These are phyloP conservation scores for Pterocarpus macrocarpus DNA, from an alignment of 306 rosid genomes.

Conservation along the genomic window DNA sequence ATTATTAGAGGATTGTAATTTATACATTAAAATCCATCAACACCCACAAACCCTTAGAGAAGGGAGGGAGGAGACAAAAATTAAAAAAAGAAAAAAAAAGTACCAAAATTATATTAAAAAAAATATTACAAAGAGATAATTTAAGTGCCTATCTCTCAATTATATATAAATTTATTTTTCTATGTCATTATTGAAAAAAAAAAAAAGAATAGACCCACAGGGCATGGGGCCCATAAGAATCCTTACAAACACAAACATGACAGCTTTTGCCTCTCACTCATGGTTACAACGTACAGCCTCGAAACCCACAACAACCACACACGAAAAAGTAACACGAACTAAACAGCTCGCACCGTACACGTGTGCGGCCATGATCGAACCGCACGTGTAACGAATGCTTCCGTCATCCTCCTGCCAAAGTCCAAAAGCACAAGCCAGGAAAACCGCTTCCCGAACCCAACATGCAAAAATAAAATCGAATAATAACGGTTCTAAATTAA, in stretches of 20 bases:
- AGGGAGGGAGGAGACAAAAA: too few relatives aligned
- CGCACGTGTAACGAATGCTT: conserved; percentile 35
- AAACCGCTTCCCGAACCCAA: background rate
- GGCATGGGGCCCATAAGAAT: background rate
- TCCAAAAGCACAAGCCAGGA: background rate
- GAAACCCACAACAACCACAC: background rate
- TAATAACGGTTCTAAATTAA: too few relatives aligned
- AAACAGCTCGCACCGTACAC: background rate
- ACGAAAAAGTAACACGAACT: background rate
- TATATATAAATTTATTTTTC: too few relatives aligned
- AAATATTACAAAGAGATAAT: too few relatives aligned
- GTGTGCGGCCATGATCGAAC: conserved; percentile 29
- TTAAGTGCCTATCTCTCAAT: too few relatives aligned
- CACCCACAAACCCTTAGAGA: too few relatives aligned
- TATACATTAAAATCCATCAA: too few relatives aligned
- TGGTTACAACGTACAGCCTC: background rate
- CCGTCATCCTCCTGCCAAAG: conserved; percentile 23
- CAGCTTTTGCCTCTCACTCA: background rate
- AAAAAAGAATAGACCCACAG: too few relatives aligned
- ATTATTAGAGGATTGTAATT: too few relatives aligned
- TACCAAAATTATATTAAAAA: too few relatives aligned
- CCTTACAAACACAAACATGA: background rate
- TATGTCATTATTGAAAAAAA: too few relatives aligned
- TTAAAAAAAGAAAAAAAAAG: too few relatives aligned
- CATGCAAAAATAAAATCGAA: background rate